Percentiles rank a stretch among this genome's conserved stretches.
These are phyloP conservation scores for Microstroma glucosiphilum DNA, from an alignment of 1,284 basidiomycete species.

Conservation along the genomic window DNA sequence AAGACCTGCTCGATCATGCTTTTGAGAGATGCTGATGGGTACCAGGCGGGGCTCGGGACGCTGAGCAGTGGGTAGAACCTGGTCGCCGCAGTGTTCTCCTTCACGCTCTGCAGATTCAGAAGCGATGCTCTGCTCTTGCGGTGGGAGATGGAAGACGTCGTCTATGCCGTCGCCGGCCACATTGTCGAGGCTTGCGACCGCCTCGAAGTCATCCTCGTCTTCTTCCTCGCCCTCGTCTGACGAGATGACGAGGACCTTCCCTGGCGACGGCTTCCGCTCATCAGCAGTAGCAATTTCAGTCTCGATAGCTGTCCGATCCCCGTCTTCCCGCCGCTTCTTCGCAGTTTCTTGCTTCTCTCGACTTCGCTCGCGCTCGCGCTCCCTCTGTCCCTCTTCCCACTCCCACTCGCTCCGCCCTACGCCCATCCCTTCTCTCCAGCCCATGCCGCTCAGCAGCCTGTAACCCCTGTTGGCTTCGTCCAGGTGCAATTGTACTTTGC, in stretches of 20 bases:
- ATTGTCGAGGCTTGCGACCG: neutral
- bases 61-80: neutral
- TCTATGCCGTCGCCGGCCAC: neutral
- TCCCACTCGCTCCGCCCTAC: constrained; percentile 3
- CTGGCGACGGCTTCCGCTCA: neutral
- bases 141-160: constrained; percentile 19
- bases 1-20: neutral
- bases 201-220: neutral
- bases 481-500: neutral
- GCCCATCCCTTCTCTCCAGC: constrained; percentile 4
- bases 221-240: neutral
- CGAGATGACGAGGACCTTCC: neutral
- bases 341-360: neutral
- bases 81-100: neutral
- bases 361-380: neutral
- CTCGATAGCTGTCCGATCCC: neutral
- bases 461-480: neutral
- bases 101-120: neutral
- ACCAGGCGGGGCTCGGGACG: constrained; percentile 1
- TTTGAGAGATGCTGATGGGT: neutral
- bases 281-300: no score
- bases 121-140: neutral
- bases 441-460: neutral
- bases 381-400: neutral
- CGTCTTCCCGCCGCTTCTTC: neutral